These are phyloP conservation scores for Dictyostelium brefeldianum DNA, from an alignment of 78 protist genomes.

Conservation along the genomic window DNA sequence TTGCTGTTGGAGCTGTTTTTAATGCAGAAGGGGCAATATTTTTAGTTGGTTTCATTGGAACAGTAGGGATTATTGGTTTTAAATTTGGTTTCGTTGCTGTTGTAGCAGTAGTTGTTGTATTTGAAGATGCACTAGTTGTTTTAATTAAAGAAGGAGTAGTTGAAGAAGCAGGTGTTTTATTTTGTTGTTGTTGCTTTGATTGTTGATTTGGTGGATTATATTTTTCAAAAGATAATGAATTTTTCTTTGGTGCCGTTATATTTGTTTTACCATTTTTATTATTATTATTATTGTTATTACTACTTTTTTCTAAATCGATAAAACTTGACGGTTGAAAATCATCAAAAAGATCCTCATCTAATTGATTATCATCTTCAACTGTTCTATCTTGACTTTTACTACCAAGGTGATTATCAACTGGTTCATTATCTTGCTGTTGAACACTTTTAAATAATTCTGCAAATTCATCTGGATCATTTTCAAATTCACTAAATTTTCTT, in stretches of 20 bases:
- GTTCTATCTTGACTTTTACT: background rate
- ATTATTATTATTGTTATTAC: no score
- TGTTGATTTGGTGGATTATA: no score
- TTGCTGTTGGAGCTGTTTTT: background rate
- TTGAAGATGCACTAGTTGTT: background rate
- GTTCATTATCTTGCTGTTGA: background rate
- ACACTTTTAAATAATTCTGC: background rate
- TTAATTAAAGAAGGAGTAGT: background rate
- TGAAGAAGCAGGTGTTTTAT: no score
- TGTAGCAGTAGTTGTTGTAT: background rate
- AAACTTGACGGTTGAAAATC: background rate
- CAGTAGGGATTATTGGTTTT: no score
- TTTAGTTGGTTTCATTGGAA: background rate
- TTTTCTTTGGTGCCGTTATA: no score
- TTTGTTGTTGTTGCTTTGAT: no score
- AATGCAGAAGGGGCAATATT: background rate
- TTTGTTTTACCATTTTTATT: no score
- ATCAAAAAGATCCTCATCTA: slow-evolving; percentile 23
- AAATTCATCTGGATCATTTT: background rate
- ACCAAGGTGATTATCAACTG: background rate
- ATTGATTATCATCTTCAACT: background rate
- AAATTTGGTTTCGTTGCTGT: no score
- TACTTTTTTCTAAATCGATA: background rate
- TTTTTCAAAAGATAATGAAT: no score
- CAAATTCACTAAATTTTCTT: background rate